Base-by-base conservation (phyloP, 257 asterid genomes). In the Hygrophila difformis region DNA sequence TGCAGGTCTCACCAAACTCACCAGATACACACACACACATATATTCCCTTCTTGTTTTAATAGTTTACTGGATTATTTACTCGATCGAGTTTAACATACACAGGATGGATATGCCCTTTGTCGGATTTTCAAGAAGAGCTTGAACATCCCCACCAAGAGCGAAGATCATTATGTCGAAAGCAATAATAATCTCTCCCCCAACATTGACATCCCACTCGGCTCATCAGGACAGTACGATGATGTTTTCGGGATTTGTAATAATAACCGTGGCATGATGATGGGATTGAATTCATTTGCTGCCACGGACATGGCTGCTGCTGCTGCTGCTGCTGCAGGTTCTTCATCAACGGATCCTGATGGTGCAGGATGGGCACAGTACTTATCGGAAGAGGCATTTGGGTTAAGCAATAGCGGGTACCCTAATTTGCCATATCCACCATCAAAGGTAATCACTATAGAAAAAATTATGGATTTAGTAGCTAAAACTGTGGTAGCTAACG, bases 101-200 rank as follows among this genome's bases (percentile, higher is more conserved):
- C 57, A 91, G 97, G 99, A 87, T 55, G 87, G 93, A 1, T 91
- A 91, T 56, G 99, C 99, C 4, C 91, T 91, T 49, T 91, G 97
- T 44, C 89, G 99, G 0, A 65, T 91, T 18, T 87, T 91, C 81
- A 91, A 87, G 93, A 91, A 91, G 71, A 87, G 83, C 59, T 55
- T 91, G 68, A 86, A 72, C 44, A 62, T 57, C 12, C 88, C 82
- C 1, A 91, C 82, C 1, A 91, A 80, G 62, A 51, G 54, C 0
- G 94, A 72, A 51, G 93, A 82, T 1, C 78, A 65, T 24, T 76
- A 72, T 43, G 76, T 58, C 4, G 64, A 55, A 5, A 60, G 78
- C 12, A 67, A 67, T 3, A 82, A 78, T 39, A 79, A 72, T 57
- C 67, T 73, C 0, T 82, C 93, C 7, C 73, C 93, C 0, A 68